A percentile compares a stretch with the other conserved stretches of the same genome.
phyloP scores from a whole-genome alignment of 2,329 filamentous ascomycete species.

The Clathrospora elynae region DNA sequence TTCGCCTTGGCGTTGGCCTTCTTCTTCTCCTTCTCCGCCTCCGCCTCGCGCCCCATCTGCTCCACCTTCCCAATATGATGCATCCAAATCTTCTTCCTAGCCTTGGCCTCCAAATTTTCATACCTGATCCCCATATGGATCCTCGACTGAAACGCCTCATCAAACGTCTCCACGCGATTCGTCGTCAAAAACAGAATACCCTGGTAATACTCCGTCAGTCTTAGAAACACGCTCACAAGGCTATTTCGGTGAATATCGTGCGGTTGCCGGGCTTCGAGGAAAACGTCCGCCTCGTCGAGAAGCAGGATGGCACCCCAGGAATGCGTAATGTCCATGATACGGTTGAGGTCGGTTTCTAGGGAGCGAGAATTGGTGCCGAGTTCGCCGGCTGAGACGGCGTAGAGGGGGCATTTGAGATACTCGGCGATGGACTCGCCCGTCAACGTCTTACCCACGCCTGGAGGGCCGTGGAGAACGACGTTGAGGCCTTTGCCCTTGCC shows the following conservation, averaged over 20 bases:
- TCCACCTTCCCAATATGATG: conserved; percentile 79
- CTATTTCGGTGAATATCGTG: conserved; percentile 85
- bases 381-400: conserved; percentile 82
- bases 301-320: conserved; percentile 85
- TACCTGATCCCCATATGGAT: conserved; percentile 87
- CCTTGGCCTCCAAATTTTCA: conserved; percentile 71
- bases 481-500: conserved; percentile 89
- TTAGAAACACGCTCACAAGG: conserved; percentile 84
- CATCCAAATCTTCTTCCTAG: conserved; percentile 79
- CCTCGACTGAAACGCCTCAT: conserved; percentile 85
- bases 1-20: conserved; percentile 49
- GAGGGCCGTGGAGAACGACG: conserved; percentile 74
- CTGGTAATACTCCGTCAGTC: conserved; percentile 88
- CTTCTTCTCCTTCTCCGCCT: conserved; percentile 60
- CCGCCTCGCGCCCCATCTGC: conserved; percentile 52
- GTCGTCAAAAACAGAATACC: conserved; percentile 90
- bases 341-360: conserved; percentile 77
- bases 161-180: conserved; percentile 85
- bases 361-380: conserved; percentile 73
- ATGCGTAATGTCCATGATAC: conserved; percentile 84
- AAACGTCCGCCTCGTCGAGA: conserved; percentile 71
- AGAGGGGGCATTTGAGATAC: conserved; percentile 78
- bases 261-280: conserved; percentile 77
- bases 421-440: conserved; percentile 88
- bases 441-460: conserved; percentile 86